Conservation (phyloP, 345 rosid genomes). For the Leavenworthia alabamica region DNA sequence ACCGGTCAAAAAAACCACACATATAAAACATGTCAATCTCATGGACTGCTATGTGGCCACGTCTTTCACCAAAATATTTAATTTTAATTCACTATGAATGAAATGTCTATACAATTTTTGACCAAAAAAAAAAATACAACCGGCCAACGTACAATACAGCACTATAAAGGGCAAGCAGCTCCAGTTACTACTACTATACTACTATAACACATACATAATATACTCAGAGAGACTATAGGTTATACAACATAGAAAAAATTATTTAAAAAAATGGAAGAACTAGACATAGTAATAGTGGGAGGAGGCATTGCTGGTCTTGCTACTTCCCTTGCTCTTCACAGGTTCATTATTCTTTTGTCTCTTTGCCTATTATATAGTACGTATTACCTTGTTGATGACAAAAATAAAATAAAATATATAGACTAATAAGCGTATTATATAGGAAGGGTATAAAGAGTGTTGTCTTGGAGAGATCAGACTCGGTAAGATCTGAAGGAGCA, state of each 20-base stretch:
- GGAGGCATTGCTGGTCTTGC: slow-evolving; percentile 66
- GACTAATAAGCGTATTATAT: too few relatives aligned
- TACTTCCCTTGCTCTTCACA: slow-evolving; percentile 55
- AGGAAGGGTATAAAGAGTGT: slow-evolving; percentile 57
- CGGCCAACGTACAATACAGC: background rate
- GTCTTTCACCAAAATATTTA: too few relatives aligned
- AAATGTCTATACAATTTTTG: too few relatives aligned
- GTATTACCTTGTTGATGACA: too few relatives aligned
- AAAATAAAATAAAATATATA: too few relatives aligned
- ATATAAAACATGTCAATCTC: too few relatives aligned
- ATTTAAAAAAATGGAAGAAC: slow-evolving; percentile 23
- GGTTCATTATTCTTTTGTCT: slow-evolving; percentile 21
- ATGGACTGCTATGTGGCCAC: too few relatives aligned
- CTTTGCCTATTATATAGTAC: too few relatives aligned
- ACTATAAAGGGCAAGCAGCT: background rate
- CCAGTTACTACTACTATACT: too few relatives aligned
- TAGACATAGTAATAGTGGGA: slow-evolving; percentile 44
- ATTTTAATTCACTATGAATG: background rate
- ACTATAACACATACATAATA: too few relatives aligned
- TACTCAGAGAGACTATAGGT: background rate
- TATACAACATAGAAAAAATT: background rate
- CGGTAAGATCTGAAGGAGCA: slow-evolving; percentile 39
- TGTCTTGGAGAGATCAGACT: slow-evolving; percentile 48
- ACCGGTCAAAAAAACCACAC: too few relatives aligned
- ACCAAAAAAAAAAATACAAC: background rate